phyloP scores from a whole-genome alignment of 2,329 filamentous ascomycete species.

The Sarocladium brachiariae region DNA sequence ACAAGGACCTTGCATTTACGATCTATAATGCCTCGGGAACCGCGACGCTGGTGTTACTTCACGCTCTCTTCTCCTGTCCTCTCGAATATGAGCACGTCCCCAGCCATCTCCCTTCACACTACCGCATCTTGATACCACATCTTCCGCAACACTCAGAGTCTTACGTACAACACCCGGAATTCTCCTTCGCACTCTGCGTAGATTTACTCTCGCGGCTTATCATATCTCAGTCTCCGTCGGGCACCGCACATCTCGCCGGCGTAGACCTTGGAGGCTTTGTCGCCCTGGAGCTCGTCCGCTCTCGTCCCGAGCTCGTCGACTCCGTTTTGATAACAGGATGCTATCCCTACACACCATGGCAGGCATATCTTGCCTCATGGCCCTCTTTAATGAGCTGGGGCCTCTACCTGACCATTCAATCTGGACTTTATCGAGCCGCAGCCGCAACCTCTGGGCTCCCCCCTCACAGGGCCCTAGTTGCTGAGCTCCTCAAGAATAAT shows the following conservation, averaged over 20 bases:
- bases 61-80: constrained; percentile 7
- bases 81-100: neutral
- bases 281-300: constrained; percentile 2
- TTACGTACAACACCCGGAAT: neutral
- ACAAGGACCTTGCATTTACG: neutral
- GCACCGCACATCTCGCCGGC: neutral
- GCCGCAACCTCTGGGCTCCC: neutral
- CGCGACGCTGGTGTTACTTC: constrained; percentile 3
- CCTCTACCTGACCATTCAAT: constrained; percentile 7
- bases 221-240: neutral
- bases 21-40: constrained; percentile 1
- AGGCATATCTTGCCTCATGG: neutral
- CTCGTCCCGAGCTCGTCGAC: neutral
- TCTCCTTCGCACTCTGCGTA: neutral
- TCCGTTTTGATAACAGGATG: constrained; percentile 6
- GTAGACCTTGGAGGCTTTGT: constrained; percentile 4
- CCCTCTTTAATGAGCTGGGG: constrained; percentile 3
- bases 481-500: constrained; percentile 4
- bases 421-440: constrained; percentile 3
- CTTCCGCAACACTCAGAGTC: neutral
- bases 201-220: neutral
- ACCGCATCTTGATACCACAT: constrained; percentile 1
- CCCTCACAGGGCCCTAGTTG: neutral
- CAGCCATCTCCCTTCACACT: neutral
- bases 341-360: constrained; percentile 7